Conservation (phyloP, 306 rosid species). For the Phaseolus lunatus region DNA sequence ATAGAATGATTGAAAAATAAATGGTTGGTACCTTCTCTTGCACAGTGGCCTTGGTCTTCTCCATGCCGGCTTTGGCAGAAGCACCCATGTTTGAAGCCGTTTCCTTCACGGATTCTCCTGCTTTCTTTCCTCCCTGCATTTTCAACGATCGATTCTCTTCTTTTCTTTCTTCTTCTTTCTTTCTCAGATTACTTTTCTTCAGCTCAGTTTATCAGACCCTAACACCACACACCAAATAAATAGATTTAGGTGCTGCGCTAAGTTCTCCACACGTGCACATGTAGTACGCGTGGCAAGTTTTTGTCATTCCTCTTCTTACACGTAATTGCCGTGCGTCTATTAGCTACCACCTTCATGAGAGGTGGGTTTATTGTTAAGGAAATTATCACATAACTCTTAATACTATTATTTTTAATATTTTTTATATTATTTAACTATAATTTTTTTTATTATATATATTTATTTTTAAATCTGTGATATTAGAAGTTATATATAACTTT, state of each 20-base stretch:
- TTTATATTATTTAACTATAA: too few species aligned
- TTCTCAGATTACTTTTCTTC: background rate
- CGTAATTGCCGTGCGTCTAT: conserved; percentile 40
- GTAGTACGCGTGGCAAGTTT: conserved; percentile 27
- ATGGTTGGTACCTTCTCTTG: conserved; percentile 69
- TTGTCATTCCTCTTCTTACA: background rate
- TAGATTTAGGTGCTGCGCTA: background rate
- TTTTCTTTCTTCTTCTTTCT: background rate
- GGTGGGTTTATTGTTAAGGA: background rate
- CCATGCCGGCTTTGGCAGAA: conserved; percentile 84
- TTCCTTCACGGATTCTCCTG: conserved; percentile 63
- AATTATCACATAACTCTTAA: too few species aligned
- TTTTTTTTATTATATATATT: too few species aligned
- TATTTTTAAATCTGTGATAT: too few species aligned
- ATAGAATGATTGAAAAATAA: too few species aligned
- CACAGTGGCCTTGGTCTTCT: conserved; percentile 76
- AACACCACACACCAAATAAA: background rate
- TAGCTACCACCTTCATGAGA: background rate
- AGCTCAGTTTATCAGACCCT: background rate
- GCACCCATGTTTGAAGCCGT: conserved; percentile 72
- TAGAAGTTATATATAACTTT: too few species aligned
- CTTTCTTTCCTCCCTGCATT: conserved; percentile 70
- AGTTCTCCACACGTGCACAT: conserved; percentile 10
- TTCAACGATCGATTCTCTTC: background rate
- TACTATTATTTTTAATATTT: too few species aligned